Percentiles rank a stretch among this genome's conserved stretches.
Conservation (phyloP, 768 basidiomycete genomes). For the Panus rudis region DNA sequence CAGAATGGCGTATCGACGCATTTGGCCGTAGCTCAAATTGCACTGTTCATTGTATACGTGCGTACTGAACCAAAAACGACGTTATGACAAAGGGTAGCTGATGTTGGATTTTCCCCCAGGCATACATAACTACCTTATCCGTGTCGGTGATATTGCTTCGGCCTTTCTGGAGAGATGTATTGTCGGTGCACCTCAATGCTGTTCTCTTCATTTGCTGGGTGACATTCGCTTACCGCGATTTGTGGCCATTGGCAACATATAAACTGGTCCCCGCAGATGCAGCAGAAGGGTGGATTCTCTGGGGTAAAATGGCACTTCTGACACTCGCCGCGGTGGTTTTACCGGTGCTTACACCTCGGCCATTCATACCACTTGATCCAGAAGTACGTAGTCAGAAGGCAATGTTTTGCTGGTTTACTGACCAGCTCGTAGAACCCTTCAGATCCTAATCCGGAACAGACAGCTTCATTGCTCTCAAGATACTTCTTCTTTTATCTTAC, state of each 20-base stretch:
- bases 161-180: no score
- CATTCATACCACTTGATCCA: constrained; percentile 34
- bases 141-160: no score
- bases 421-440: constrained; percentile 10
- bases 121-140: no score
- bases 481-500: constrained; percentile 47
- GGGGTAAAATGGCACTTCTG: constrained; percentile 30
- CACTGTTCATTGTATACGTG: no score
- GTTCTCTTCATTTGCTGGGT: constrained; percentile 26
- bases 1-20: no score
- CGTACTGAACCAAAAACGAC: no score
- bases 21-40: no score
- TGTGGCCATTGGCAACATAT: constrained; percentile 34
- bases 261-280: constrained; percentile 27
- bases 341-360: constrained; percentile 31
- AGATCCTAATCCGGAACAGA: constrained; percentile 19
- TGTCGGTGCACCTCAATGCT: constrained; percentile 24
- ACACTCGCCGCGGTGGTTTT: constrained; percentile 28
- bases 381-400: no score
- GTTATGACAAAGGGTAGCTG: no score
- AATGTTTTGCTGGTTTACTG: no score
- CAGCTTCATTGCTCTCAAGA: constrained; percentile 20
- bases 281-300: constrained; percentile 26
- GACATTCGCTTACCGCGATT: constrained; percentile 30
- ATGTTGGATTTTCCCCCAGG: no score